Evolutionary conservation across 2,329 filamentous ascomycete genomes (phyloP), one percentile per base, ranked within the genome.

Genomic region (Aspergillus versicolor): DNA sequence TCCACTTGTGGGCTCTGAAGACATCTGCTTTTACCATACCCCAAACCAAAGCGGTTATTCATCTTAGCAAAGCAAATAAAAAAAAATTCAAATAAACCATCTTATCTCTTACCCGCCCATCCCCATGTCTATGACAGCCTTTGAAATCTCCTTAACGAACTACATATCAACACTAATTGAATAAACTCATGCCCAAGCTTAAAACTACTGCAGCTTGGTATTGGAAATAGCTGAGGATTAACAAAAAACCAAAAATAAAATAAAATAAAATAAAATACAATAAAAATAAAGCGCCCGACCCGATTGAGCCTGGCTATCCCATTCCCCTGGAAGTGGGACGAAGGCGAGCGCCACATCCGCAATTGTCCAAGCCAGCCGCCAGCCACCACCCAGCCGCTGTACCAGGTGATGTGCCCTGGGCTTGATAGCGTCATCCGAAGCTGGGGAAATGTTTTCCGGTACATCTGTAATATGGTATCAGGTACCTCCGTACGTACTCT

Each of bases 11-110:
- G 46, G 58, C 62, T 62, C 57, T 61, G 63, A 65, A 64, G 61
- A 65, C 60, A 64, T 65, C 59, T 65, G 62, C 62, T 61, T 60
- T 60, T 63, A 58, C 54, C 57, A 65, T 65, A 65, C 62, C 63
- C 63, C 63, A 56, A 57, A 61, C 62, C 59, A 61, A 30, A 60
- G 62, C 60, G 61, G 60, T 63, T 63, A 59, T 48, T 42, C 15
- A 56, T 37, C 45, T 34, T 47, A 54, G 43, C 50, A 52, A 58
- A 60, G 58, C 55, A 43, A 45, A 52, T 48, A 56, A 52, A 52
- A 57, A 57, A 54, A 54, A 56, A 54, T 51, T 57, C 27, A 24
- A 51, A 41, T 53, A 46, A 44, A 40, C 40, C 34, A 27, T 24
- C 6, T 19, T 15, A 37, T 37, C 13, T 37, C 34, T 19, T 34